Evolutionary conservation across 2,329 filamentous ascomycete genomes (phyloP).

Genomic region (Epichloe sp.): DNA sequence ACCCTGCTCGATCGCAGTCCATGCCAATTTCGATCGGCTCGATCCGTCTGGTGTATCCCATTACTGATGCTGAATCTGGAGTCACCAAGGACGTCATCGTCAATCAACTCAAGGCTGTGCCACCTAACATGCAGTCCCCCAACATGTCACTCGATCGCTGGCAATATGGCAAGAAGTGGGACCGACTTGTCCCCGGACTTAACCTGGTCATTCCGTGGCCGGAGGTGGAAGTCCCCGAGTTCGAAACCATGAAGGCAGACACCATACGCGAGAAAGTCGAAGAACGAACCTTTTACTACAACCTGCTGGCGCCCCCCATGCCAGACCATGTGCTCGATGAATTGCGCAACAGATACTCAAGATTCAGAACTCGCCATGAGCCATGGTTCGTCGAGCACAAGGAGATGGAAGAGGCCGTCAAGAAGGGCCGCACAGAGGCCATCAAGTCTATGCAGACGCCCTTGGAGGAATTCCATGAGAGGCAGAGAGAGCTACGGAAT

Average conservation of each 20-base stretch:
- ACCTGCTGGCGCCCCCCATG: constrained; percentile 64
- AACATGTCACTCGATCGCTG: constrained; percentile 29
- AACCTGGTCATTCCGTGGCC: constrained; percentile 71
- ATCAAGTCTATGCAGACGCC: constrained; percentile 37
- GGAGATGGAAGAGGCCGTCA: constrained; percentile 40
- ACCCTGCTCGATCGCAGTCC: constrained; percentile 16
- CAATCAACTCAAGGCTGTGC: constrained; percentile 49
- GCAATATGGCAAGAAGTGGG: constrained; percentile 29
- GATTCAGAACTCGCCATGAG: constrained; percentile 71
- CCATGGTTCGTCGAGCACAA: constrained; percentile 55
- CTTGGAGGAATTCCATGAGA: constrained; percentile 45
- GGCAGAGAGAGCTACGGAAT: constrained; percentile 36
- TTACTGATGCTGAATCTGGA: constrained; percentile 53
- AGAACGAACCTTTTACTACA: constrained; percentile 65
- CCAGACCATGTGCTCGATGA: constrained; percentile 70
- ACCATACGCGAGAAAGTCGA: constrained; percentile 68
- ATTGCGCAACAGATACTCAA: constrained; percentile 69
- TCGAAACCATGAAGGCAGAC: constrained; percentile 48
- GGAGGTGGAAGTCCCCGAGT: constrained; percentile 32
- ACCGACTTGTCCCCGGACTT: constrained; percentile 54
- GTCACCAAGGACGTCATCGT: constrained; percentile 62
- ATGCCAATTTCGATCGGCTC: constrained; percentile 51
- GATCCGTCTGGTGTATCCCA: constrained; percentile 69
- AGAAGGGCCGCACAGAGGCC: constrained; percentile 22
- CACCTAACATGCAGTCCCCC: constrained; percentile 31